Evolutionary conservation across 2,329 filamentous ascomycete species (phyloP).

Genomic region (Bretziella fagacearum): DNA sequence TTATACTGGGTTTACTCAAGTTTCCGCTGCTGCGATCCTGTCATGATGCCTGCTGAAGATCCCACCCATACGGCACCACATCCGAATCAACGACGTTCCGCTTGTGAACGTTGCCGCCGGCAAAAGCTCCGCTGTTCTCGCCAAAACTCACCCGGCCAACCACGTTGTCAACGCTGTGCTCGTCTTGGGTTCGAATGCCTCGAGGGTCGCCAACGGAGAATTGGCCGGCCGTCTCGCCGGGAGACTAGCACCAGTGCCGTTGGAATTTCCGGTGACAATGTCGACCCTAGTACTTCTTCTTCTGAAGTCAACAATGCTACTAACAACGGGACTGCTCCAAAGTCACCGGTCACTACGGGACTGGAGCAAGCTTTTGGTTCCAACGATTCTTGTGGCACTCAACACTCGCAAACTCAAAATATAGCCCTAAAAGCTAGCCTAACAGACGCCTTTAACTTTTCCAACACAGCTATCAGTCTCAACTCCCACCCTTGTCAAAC

Average conservation of each 20-base stretch:
- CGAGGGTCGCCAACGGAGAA: constrained; percentile 20
- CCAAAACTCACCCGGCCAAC: constrained; percentile 14
- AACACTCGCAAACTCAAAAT: too few relatives aligned
- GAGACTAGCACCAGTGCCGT: constrained; percentile 14
- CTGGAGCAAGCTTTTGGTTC: too few relatives aligned
- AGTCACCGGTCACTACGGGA: too few relatives aligned
- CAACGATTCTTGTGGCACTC: too few relatives aligned
- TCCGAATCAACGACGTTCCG: constrained; percentile 21
- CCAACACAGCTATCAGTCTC: neutral
- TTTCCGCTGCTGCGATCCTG: too few relatives aligned
- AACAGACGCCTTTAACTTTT: neutral
- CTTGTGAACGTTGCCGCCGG: constrained; percentile 21
- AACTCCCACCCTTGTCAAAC: neutral
- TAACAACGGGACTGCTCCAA: neutral
- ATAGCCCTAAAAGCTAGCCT: neutral
- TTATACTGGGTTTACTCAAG: too few relatives aligned
- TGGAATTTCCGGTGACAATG: neutral
- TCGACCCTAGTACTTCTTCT: neutral
- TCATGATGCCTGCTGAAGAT: neutral
- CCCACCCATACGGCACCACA: constrained; percentile 16
- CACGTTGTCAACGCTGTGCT: constrained; percentile 20
- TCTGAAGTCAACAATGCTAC: neutral
- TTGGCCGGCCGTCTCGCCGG: constrained; percentile 20
- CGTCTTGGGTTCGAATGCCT: constrained; percentile 20
- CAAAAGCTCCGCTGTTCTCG: constrained; percentile 22